Evolutionary conservation across 2,329 filamentous ascomycete genomes (phyloP).

Genomic region (Cladosporium velox): DNA sequence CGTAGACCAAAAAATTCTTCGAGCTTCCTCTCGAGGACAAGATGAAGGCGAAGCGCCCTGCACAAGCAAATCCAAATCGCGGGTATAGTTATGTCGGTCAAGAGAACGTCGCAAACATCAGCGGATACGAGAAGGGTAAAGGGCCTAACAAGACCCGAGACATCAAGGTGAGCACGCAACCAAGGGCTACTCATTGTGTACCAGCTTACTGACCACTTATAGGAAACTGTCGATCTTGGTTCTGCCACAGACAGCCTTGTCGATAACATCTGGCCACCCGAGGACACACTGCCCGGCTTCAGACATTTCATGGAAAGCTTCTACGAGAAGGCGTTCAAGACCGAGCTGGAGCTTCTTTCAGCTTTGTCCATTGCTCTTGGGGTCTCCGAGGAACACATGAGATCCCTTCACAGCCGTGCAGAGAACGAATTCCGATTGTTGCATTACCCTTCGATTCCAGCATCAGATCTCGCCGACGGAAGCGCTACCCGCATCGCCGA

Average conservation of each 20-base stretch:
- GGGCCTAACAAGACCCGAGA: slow-evolving; percentile 6
- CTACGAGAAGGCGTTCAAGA: not conserved
- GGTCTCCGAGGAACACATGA: not conserved
- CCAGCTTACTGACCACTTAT: not conserved
- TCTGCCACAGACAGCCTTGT: slow-evolving; percentile 44
- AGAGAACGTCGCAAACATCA: slow-evolving; percentile 9
- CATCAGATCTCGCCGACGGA: not conserved
- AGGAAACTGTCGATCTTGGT: slow-evolving; percentile 48
- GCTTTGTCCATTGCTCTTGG: not conserved
- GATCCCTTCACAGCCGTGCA: not conserved
- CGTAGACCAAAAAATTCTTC: slow-evolving; percentile 46
- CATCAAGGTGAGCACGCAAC: not conserved
- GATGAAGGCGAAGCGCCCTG: slow-evolving; percentile 23
- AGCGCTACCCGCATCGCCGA: slow-evolving; percentile 36
- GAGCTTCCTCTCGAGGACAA: slow-evolving; percentile 50
- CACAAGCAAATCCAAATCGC: slow-evolving; percentile 21
- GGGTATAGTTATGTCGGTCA: slow-evolving; percentile 22
- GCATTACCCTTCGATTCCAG: slow-evolving; percentile 2
- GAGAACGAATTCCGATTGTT: slow-evolving; percentile 11
- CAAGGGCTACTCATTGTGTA: not conserved
- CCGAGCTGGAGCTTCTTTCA: not conserved
- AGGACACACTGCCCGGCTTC: slow-evolving; percentile 48
- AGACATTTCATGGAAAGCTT: slow-evolving; percentile 24
- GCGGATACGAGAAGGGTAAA: slow-evolving; percentile 10
- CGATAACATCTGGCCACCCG: slow-evolving; percentile 50